Evolutionary conservation across 345 rosid genomes (phyloP).

Genomic region (Rhizophora apiculata): DNA sequence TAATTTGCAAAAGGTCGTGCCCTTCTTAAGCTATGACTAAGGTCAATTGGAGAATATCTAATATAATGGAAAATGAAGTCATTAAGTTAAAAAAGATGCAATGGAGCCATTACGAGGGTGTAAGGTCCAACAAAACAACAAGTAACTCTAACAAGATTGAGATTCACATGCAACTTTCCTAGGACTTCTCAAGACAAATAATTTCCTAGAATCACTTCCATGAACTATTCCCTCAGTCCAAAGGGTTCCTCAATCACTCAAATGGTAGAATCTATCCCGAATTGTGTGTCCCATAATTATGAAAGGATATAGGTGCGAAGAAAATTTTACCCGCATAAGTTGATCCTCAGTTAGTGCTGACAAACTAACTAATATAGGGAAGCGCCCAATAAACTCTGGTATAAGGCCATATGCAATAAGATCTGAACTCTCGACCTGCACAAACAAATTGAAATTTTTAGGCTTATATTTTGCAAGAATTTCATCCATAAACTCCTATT

Average conservation of each 20-base stretch:
- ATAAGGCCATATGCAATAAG: slow-evolving; percentile 94
- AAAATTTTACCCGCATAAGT: slow-evolving; percentile 60
- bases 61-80: no score
- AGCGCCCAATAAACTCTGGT: slow-evolving; percentile 96
- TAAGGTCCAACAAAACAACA: neutral
- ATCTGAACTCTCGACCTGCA: slow-evolving; percentile 89
- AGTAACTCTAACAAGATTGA: neutral
- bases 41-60: neutral
- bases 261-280: neutral
- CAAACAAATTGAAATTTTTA: slow-evolving; percentile 16
- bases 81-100: no score
- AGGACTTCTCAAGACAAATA: neutral
- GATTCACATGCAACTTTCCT: neutral
- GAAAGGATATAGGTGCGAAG: neutral
- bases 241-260: neutral
- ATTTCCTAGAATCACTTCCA: neutral
- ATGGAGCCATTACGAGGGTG: no score
- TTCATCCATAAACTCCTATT: slow-evolving; percentile 11
- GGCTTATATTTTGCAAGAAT: neutral
- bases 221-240: neutral
- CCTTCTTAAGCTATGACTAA: neutral
- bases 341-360: slow-evolving; percentile 88
- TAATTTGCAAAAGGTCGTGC: neutral
- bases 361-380: slow-evolving; percentile 88
- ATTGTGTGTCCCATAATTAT: neutral